Percentiles rank a stretch among this genome's conserved stretches.
Evolutionary conservation across 108 stramenopile genomes (phyloP).

Genomic region (Nannochloropsis granulata): DNA sequence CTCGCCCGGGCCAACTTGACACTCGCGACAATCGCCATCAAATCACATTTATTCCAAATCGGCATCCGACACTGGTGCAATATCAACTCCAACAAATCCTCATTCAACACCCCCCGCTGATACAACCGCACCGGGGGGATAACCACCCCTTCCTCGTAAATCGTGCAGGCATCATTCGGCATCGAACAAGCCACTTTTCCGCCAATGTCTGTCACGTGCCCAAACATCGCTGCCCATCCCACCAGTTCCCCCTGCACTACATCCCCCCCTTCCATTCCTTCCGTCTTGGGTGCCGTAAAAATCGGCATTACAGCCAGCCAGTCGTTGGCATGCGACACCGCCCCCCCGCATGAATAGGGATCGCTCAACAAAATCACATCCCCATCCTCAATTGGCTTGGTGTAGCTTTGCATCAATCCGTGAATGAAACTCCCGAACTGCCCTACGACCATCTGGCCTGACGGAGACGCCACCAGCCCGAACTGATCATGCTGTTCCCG

Average conservation of each 20-base stretch:
- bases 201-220: neutral
- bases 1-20: neutral
- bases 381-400: neutral
- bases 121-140: neutral
- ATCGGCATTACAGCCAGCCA: neutral
- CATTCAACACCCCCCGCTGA: neutral
- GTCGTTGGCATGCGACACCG: neutral
- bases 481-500: neutral
- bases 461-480: neutral
- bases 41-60: neutral
- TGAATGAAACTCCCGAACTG: neutral
- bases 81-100: neutral
- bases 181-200: neutral
- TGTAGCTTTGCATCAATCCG: neutral
- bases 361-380: neutral
- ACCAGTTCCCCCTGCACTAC: neutral
- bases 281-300: neutral
- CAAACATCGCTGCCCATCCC: neutral
- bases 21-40: neutral
- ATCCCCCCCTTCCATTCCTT: neutral
- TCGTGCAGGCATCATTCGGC: neutral
- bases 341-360: neutral
- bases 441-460: neutral
- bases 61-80: neutral
- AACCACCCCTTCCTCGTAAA: neutral